These are phyloP conservation scores for Lactarius akahatsu DNA, from an alignment of 768 basidiomycete species.

Conservation along the genomic window DNA sequence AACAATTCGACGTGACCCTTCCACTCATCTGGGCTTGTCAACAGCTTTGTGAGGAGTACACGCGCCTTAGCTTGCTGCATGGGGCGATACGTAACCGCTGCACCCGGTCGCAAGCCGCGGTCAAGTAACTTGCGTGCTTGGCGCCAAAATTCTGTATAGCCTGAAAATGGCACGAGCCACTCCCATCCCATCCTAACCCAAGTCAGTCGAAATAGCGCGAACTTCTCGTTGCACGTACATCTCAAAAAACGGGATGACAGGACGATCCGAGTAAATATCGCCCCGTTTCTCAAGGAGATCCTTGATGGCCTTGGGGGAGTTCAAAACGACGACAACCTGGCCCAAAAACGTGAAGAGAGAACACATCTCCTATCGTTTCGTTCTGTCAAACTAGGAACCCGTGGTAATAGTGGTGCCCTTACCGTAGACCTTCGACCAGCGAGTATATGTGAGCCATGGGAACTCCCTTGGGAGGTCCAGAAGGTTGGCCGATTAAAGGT, in stretches of 20 bases:
- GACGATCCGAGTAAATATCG: conserved; percentile 32
- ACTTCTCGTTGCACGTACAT: not conserved
- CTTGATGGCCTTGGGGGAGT: conserved; percentile 43
- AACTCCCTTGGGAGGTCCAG: conserved; percentile 9
- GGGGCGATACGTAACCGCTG: not conserved
- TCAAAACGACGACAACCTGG: conserved; percentile 50
- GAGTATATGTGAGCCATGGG: conserved; percentile 4
- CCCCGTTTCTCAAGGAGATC: conserved; percentile 56
- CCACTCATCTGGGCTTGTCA: conserved; percentile 3
- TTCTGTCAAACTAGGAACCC: not conserved
- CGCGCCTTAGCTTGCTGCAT: conserved; percentile 13
- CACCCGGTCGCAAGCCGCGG: conserved; percentile 13
- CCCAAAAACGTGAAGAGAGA: conserved; percentile 40
- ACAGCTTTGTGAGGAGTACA: conserved; percentile 7
- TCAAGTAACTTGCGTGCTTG: conserved; percentile 14
- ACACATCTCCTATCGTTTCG: not conserved
- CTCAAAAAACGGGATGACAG: conserved; percentile 3
- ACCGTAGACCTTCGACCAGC: conserved; percentile 8
- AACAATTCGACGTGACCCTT: conserved; percentile 13
- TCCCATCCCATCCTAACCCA: conserved; percentile 6
- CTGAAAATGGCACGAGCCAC: not conserved
- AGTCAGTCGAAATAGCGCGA: not conserved
- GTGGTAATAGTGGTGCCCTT: not conserved
- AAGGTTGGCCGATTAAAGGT: conserved; percentile 6
- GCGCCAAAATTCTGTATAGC: not conserved